Evolutionary conservation across 371 early-diverging fungal genomes (phyloP), one percentile per base, ranked within the genome.

Genomic region (Dichotomocladium elegans): DNA sequence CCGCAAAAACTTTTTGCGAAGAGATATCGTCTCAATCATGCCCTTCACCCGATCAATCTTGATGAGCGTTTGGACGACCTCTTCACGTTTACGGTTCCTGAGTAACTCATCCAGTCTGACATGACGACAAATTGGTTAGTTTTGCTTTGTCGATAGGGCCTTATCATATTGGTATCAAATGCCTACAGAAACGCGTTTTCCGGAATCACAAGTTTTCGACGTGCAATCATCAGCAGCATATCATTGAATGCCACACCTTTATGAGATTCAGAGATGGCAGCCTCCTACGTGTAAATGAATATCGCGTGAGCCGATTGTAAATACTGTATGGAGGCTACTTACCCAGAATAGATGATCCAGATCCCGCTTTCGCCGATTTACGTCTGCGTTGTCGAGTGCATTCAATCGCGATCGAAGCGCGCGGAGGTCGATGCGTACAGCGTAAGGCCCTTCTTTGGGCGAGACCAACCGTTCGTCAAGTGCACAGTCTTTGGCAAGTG

Each of bases 211-310:
- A 83, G 57, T 57, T 80, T 83, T 56, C 74, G 68, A 46, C 76
- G 74, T 9, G 81, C 81, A 51, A 83, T 54, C 65, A 77, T 78
- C 25, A 69, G 60, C 25, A 83, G 60, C 81, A 80, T 80, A 53
- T 79, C 74, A 47, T 78, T 78, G 47, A 83, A 83, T 41, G 83
- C 75, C 17, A 82, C 67, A 5, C 81, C 81, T 53, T 61, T 61
- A 4, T 60, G 41, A 9, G 60, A 47, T 42, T 74, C 72, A 3
- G 57, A 43, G 29, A 69, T 49, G 2, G 65, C 73, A 6, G 63
- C 64, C 63, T 61, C 70, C 68, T 71, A 40, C 3, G 24, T 7
- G 2, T 17, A 3, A 5, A 37, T 19, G 47, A 11, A 21, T 17
- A 9, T 9, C 42, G 17, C 1, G 19, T 34, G 19, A 2, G 37